phyloP scores from a whole-genome alignment of 2,329 filamentous ascomycete species.

The Talaromyces sp. region DNA sequence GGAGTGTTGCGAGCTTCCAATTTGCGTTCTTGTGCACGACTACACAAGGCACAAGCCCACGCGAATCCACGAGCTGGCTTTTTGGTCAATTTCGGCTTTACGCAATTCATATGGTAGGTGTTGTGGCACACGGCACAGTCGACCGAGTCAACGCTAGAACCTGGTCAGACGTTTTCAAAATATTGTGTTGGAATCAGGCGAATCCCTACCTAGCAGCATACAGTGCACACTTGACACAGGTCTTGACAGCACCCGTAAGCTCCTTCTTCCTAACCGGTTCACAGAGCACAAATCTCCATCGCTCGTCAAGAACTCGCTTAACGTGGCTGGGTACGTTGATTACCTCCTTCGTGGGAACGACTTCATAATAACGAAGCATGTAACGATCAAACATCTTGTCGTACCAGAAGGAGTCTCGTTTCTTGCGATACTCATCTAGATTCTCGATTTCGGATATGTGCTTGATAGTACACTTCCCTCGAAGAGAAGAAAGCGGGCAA shows the following conservation, averaged over 20 bases:
- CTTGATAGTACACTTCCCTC: conserved; percentile 86
- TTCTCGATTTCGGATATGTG: conserved; percentile 83
- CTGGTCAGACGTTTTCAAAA: background rate
- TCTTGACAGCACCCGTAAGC: conserved; percentile 90
- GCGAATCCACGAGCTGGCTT: conserved; percentile 97
- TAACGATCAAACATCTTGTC: conserved; percentile 97
- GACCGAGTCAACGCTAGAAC: conserved; percentile 77
- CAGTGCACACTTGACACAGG: conserved; percentile 84
- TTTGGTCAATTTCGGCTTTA: conserved; percentile 84
- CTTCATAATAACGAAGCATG: conserved; percentile 96
- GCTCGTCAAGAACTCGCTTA: conserved; percentile 91
- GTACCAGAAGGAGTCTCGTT: conserved; percentile 88
- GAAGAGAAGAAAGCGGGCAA: conserved; percentile 84
- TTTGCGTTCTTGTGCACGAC: conserved; percentile 89
- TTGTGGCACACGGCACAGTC: conserved; percentile 93
- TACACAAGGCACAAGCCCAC: conserved; percentile 96
- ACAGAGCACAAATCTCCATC: conserved; percentile 94
- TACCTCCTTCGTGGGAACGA: conserved; percentile 85
- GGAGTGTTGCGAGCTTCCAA: conserved; percentile 87
- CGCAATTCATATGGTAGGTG: conserved; percentile 98
- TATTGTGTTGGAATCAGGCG: background rate
- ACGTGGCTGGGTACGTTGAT: conserved; percentile 95
- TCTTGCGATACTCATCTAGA: conserved; percentile 79
- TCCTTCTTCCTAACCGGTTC: conserved; percentile 93
- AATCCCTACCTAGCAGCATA: conserved; percentile 81